Percentiles rank a stretch among this genome's conserved stretches.
These are phyloP conservation scores for Nidula niveotomentosa DNA, from an alignment of 1,284 basidiomycete genomes.

Conservation along the genomic window DNA sequence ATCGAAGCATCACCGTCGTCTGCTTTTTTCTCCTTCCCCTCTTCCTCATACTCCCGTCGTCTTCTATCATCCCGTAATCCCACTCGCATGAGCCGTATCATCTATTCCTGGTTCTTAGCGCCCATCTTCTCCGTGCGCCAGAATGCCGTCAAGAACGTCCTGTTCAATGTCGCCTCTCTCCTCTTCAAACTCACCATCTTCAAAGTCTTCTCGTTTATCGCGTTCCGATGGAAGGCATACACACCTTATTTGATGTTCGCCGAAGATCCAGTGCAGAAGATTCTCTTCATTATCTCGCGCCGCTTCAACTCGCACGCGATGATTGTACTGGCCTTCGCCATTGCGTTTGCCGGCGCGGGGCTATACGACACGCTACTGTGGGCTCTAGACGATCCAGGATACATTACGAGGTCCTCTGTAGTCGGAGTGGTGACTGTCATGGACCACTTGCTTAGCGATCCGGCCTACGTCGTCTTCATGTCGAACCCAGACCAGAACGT, in stretches of 20 bases:
- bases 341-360: slow-evolving; percentile 7
- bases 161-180: slow-evolving; percentile 13
- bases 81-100: no score
- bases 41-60: no score
- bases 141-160: slow-evolving; percentile 19
- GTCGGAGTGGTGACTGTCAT: background rate
- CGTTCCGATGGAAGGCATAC: slow-evolving; percentile 13
- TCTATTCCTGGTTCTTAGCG: slow-evolving; percentile 3
- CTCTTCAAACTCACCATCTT: slow-evolving; percentile 11
- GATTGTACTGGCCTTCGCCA: slow-evolving; percentile 11
- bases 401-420: slow-evolving; percentile 4
- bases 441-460: slow-evolving; percentile 8
- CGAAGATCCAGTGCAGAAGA: slow-evolving; percentile 13
- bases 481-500: slow-evolving; percentile 6
- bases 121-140: slow-evolving; percentile 10
- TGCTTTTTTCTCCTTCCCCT: no score
- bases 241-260: slow-evolving; percentile 18
- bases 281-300: slow-evolving; percentile 9
- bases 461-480: slow-evolving; percentile 10
- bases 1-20: no score
- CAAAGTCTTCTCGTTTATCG: slow-evolving; percentile 11
- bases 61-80: no score
- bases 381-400: slow-evolving; percentile 15
- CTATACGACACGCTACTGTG: slow-evolving; percentile 17
- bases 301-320: slow-evolving; percentile 8